Evolutionary conservation across 2,329 filamentous ascomycete species (phyloP), one percentile per base, ranked within the genome.

Genomic region (Cryphonectria radicalis): DNA sequence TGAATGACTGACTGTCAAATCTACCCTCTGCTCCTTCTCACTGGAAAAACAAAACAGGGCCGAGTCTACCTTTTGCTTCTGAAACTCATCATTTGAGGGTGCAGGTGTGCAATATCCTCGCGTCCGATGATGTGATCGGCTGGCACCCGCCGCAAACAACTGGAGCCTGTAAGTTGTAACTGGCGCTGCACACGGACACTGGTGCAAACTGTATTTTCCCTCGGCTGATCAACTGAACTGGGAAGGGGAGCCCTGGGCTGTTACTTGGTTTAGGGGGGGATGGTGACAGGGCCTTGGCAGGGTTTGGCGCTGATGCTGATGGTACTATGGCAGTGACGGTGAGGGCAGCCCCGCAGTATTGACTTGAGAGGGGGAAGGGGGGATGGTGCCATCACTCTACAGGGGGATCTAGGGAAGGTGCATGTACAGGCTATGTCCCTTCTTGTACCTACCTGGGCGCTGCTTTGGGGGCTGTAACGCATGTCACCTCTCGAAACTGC

Each of bases 61-160:
- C 42, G 22, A 50, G 46, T n/a, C 22, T 50, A 50, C 22, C 32
- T 32, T 28, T 57, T 17, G 10, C 5, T 14, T 57, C 25, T 57
- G 55, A 59, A 66, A 66, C 35, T 40, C 32, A 66, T 66, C 63
- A 28, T 66, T 59, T 50, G 57, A 68, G 35, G 19, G 40, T 43
- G 40, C 37, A 46, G n/a, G 40, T 63, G 59, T 62, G 60, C 60
- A 63, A 64, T 25, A 37, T 35, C 10, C 60, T 63, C 60, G 60
- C 62, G 17, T 40, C 37, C 37, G 42, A 64, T 64, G 62, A 64
- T 64, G 62, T 64, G 62, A 64, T 64, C 40, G 40, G 62, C 62
- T 43, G n/a, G 40, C 35, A 40, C 60, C n/a, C 40, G n/a, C 37
- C 7, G 37, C 25, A 25, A 13, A 40, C n/a, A 25, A 28, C n/a